Evolutionary conservation across 139 green algal genomes (phyloP).

Genomic region (Tetradesmus obliquus): DNA sequence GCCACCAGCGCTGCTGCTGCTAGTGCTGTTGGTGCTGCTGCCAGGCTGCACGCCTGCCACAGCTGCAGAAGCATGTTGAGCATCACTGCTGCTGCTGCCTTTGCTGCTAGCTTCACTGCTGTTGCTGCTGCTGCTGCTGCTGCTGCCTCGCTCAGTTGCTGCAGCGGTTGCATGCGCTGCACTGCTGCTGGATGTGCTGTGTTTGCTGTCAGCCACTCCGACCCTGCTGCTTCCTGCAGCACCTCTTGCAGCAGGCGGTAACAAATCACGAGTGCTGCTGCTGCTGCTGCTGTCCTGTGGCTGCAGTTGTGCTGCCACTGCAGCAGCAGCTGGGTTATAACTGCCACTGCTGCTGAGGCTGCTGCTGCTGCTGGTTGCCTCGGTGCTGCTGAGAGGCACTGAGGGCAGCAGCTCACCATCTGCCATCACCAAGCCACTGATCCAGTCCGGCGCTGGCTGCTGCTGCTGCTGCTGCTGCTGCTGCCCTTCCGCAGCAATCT

Average conservation of each 20-base stretch:
- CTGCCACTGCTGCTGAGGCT: too few species aligned
- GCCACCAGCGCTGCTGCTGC: not conserved
- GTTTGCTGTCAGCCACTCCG: too few species aligned
- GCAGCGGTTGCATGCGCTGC: too few species aligned
- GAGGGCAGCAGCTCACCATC: not conserved
- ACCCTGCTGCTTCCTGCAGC: too few species aligned
- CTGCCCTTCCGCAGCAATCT: too few species aligned
- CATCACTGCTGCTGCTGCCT: not conserved
- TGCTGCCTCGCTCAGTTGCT: too few species aligned
- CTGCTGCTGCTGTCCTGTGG: too few species aligned
- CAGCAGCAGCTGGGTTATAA: too few species aligned
- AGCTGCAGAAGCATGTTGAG: not conserved
- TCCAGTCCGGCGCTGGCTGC: not conserved
- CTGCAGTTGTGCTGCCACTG: not conserved
- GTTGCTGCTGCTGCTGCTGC: not conserved
- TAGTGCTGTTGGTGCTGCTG: not conserved
- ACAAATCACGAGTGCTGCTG: not conserved
- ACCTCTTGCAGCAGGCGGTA: too few species aligned
- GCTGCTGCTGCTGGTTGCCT: not conserved
- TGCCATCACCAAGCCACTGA: not conserved
- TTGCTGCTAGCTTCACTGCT: not conserved
- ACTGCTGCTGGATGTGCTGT: too few species aligned
- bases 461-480: not conserved
- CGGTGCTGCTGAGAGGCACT: not conserved
- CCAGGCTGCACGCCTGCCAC: not conserved